phyloP scores from a whole-genome alignment of 2,329 filamentous ascomycete genomes.

The Coniochaeta hoffmannii region DNA sequence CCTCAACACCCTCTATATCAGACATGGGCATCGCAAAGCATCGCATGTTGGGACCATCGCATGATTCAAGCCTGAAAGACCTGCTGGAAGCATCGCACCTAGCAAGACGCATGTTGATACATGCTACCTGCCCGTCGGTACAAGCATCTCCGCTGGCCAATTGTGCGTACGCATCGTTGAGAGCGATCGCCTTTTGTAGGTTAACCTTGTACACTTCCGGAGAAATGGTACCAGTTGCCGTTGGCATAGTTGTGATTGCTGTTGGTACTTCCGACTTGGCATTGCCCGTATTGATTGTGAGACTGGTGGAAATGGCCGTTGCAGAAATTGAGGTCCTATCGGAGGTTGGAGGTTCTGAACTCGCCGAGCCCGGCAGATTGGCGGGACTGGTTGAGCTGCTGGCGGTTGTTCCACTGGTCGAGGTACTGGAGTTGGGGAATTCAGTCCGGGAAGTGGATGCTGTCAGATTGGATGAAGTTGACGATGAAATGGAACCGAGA shows the following conservation, averaged over 20 bases:
- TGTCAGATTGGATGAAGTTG: neutral
- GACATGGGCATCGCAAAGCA: conserved; percentile 51
- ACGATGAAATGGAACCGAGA: neutral
- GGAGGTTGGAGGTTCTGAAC: neutral
- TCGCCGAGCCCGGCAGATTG: neutral
- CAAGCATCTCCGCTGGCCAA: conserved; percentile 38
- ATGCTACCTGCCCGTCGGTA: conserved; percentile 38
- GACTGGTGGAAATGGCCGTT: neutral
- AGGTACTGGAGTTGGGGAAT: neutral
- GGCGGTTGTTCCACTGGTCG: neutral
- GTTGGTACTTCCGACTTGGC: neutral
- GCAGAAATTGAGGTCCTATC: neutral
- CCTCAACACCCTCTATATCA: conserved; percentile 34
- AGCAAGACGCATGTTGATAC: conserved; percentile 42
- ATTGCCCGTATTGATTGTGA: neutral
- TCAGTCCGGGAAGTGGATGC: neutral
- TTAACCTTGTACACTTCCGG: conserved; percentile 29
- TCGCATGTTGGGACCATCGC: conserved; percentile 17
- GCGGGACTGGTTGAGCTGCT: neutral
- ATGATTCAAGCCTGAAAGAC: conserved; percentile 34
- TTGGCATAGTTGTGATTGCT: conserved; percentile 28
- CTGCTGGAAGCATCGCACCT: conserved; percentile 31
- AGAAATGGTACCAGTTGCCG: conserved; percentile 23
- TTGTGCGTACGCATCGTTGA: conserved; percentile 39
- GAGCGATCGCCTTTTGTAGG: conserved; percentile 32